Conservation (phyloP, 1,139 yeast genomes). For the Yamadazyma dendronema region DNA sequence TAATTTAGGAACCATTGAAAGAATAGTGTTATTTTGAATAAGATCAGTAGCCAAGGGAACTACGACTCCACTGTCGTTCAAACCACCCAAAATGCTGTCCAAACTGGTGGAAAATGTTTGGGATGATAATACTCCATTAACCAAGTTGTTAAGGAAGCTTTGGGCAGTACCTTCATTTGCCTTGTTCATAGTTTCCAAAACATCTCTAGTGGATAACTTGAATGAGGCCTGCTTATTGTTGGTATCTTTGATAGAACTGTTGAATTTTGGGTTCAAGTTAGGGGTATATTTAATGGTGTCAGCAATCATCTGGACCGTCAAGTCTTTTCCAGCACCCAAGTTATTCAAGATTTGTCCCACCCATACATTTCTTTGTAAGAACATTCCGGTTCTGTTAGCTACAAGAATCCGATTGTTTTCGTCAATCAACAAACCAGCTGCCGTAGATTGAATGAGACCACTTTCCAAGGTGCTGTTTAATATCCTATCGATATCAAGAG, state of each 20-base stretch:
- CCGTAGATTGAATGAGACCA: slow-evolving; percentile 27
- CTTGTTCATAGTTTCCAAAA: slow-evolving; percentile 2
- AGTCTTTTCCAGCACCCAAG: slow-evolving; percentile 30
- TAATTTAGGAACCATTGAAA: slow-evolving; percentile 25
- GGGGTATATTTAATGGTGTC: slow-evolving; percentile 25
- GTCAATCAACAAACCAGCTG: slow-evolving; percentile 26
- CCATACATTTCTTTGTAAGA: slow-evolving; percentile 27
- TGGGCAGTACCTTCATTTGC: slow-evolving; percentile 33
- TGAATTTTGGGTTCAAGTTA: slow-evolving; percentile 22
- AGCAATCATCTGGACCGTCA: slow-evolving; percentile 29
- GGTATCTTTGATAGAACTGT: slow-evolving; percentile 10
- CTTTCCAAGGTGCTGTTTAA: slow-evolving; percentile 19
- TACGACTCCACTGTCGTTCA: slow-evolving; percentile 32
- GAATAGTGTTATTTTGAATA: slow-evolving; percentile 23
- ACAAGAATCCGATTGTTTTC: slow-evolving; percentile 27
- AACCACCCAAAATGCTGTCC: slow-evolving; percentile 26
- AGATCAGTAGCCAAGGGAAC: slow-evolving; percentile 29
- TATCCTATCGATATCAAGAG: slow-evolving; percentile 23
- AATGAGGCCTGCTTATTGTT: slow-evolving; percentile 15
- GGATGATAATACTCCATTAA: slow-evolving; percentile 28
- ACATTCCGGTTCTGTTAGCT: slow-evolving; percentile 25
- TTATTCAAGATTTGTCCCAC: slow-evolving; percentile 28
- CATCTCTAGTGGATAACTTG: slow-evolving; percentile 11
- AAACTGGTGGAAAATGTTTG: slow-evolving; percentile 24
- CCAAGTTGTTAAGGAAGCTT: slow-evolving; percentile 31